These are phyloP conservation scores for Nyssa sinensis DNA, from an alignment of 148 eudicot genomes.

Conservation along the genomic window DNA sequence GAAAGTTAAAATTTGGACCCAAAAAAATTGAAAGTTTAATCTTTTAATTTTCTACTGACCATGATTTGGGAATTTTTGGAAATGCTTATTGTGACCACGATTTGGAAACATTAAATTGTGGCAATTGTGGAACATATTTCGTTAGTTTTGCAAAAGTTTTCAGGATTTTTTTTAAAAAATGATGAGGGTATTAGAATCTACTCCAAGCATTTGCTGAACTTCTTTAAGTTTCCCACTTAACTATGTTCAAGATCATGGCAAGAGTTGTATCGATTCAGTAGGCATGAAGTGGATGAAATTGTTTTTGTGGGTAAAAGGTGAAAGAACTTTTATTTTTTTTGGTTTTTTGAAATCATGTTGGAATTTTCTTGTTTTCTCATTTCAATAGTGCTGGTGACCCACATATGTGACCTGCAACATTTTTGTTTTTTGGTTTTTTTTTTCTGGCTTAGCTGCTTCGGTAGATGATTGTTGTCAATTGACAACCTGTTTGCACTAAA, in stretches of 20 bases:
- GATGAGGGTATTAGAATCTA: too few relatives aligned
- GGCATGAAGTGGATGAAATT: not conserved
- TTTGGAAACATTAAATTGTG: too few relatives aligned
- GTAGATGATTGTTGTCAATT: not conserved
- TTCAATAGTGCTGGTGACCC: not conserved
- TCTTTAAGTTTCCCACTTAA: not conserved
- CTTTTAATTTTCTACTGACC: not conserved
- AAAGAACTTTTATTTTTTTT: not conserved
- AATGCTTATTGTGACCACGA: too few relatives aligned
- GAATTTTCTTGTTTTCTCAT: not conserved
- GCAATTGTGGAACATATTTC: too few relatives aligned
- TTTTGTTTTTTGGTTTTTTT: too few relatives aligned
- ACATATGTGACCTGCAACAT: not conserved
- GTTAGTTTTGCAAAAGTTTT: too few relatives aligned
- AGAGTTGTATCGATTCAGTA: not conserved
- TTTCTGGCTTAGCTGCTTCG: not conserved
- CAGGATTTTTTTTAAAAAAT: too few relatives aligned
- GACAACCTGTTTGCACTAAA: not conserved
- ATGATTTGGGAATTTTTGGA: too few relatives aligned
- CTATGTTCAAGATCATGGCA: not conserved
- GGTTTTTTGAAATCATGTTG: not conserved
- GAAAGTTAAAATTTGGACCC: too few relatives aligned
- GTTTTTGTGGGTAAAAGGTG: not conserved
- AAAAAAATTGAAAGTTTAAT: too few relatives aligned
- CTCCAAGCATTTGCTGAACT: not conserved